Evolutionary conservation across 176 grass and related monocot genomes (phyloP).

Genomic region (Oryza coarctata): DNA sequence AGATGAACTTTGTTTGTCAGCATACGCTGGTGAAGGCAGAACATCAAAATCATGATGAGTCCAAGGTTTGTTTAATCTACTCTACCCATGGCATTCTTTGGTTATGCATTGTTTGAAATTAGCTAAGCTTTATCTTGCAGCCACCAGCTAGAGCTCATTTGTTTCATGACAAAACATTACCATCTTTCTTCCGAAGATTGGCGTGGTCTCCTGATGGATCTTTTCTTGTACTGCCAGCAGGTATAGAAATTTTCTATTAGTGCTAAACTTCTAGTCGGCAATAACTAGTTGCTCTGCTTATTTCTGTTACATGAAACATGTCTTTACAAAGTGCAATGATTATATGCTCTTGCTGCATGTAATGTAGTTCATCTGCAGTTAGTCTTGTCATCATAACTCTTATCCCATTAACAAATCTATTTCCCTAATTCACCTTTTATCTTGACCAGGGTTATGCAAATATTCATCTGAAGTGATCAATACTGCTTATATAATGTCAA

Average conservation of each 20-base stretch:
- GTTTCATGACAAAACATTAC: slow-evolving; percentile 95
- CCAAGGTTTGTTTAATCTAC: slow-evolving; percentile 61
- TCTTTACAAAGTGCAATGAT: not conserved
- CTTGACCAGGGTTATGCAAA: slow-evolving; percentile 66
- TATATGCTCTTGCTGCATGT: slow-evolving; percentile 24
- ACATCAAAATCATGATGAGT: slow-evolving; percentile 61
- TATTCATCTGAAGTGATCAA: slow-evolving; percentile 68
- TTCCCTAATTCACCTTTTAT: slow-evolving; percentile 23
- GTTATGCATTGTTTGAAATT: not conserved
- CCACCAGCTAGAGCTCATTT: slow-evolving; percentile 66
- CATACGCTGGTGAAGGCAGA: slow-evolving; percentile 71
- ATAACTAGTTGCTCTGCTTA: not conserved
- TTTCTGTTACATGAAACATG: not conserved
- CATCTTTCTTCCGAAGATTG: slow-evolving; percentile 96
- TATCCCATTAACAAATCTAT: not conserved
- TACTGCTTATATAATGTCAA: slow-evolving; percentile 90
- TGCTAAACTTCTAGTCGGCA: not conserved
- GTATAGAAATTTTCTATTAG: slow-evolving; percentile 37
- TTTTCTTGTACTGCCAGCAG: slow-evolving; percentile 88
- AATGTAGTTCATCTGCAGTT: slow-evolving; percentile 15
- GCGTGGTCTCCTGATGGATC: slow-evolving; percentile 95
- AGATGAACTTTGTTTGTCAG: slow-evolving; percentile 84
- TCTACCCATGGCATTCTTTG: slow-evolving; percentile 7
- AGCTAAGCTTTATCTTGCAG: slow-evolving; percentile 49
- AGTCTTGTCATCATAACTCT: not conserved